These are phyloP conservation scores for Lumnitzera racemosa DNA, from an alignment of 345 rosid genomes.

Conservation along the genomic window DNA sequence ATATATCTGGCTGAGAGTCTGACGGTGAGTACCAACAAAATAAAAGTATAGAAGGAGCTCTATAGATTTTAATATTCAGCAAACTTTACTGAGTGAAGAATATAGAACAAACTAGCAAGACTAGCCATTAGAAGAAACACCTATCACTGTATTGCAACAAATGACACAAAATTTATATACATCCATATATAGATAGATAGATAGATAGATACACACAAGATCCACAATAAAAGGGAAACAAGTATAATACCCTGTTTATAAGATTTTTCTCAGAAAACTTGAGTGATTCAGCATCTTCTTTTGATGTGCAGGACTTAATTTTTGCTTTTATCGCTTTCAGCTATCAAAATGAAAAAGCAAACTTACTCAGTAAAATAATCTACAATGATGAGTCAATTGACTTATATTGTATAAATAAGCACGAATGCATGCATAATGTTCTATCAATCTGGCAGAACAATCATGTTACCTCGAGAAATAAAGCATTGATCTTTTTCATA, in stretches of 20 bases:
- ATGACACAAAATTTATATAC: too few species aligned
- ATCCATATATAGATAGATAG: too few species aligned
- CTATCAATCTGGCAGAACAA: background rate
- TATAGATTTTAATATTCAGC: too few species aligned
- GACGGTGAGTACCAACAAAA: background rate
- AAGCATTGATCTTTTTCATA: slow-evolving; percentile 66
- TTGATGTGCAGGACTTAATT: slow-evolving; percentile 59
- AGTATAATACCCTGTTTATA: slow-evolving; percentile 60
- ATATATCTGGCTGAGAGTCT: slow-evolving; percentile 51
- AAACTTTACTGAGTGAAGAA: too few species aligned
- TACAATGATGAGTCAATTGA: slow-evolving; percentile 3
- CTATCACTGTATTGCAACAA: too few species aligned
- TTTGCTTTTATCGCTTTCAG: slow-evolving; percentile 60
- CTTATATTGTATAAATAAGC: background rate
- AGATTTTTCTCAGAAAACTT: slow-evolving; percentile 72
- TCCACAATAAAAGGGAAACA: background rate
- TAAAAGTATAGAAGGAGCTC: too few species aligned
- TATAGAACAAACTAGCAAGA: too few species aligned
- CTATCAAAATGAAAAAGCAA: slow-evolving; percentile 26
- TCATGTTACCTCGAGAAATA: slow-evolving; percentile 69
- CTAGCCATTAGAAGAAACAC: too few species aligned
- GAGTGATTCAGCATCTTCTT: slow-evolving; percentile 64
- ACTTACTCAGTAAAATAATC: slow-evolving; percentile 1
- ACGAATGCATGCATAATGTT: background rate
- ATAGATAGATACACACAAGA: background rate